Evolutionary conservation across 768 basidiomycete species (phyloP), one percentile per base, ranked within the genome.

Genomic region (Postia placenta): DNA sequence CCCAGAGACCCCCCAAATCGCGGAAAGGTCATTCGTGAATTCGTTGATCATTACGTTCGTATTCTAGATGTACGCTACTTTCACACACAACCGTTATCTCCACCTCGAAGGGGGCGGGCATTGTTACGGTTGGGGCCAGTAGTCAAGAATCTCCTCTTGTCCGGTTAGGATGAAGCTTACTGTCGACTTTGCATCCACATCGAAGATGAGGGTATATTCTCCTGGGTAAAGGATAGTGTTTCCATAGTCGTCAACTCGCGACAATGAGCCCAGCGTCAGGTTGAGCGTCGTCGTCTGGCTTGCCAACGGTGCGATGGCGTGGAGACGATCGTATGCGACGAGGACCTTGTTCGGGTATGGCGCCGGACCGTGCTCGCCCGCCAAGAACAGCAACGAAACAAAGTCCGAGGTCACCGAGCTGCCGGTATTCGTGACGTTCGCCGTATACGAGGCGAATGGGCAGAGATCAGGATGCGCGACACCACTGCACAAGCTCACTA

Each of bases 341-440:
- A 81, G 73, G 51, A 70, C 62, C 60, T 80, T 79, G 47, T 74
- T 75, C 19, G 78, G 78, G 46, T 67, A 69, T 0, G 79, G 79
- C 14, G 70, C 56, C 2, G 78, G 76, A 2, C 79, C 79, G 22
- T 66, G 70, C 3, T 67, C 67, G 22, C 73, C 71, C 42, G 69
- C 73, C 50, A 73, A 59, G 63, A 80, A 82, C 12, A 79, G 64
- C 45, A 80, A 68, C 7, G 76, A 70, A 20, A 78, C 75, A 55
- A 77, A 80, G 62, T 82, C 79, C 11, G 78, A 81, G 0, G 72
- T 61, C 11, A 67, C 62, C 35, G 63, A 61, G 17, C 78, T 61
- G 15, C 79, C 79, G 0, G 69, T 72, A 62, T 81, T 82, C 49
- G 58, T 70, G 20, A 80, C 71, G 12, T 58, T 57, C 17, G 79